phyloP scores from a whole-genome alignment of 495 filamentous ascomycete genomes.

The Neurospora pannonica region DNA sequence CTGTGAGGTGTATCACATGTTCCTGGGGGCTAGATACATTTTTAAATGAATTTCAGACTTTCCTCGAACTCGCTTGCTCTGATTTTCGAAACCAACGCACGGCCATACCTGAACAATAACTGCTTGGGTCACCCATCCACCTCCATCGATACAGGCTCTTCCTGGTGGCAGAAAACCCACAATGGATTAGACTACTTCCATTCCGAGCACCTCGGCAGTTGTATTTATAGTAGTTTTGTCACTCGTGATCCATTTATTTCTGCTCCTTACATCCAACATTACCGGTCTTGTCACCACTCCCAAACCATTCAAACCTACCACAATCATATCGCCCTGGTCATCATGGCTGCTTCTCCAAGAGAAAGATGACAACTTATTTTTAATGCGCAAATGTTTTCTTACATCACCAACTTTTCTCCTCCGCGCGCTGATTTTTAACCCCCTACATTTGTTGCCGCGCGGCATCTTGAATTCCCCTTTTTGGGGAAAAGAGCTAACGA shows the following conservation, averaged over 20 bases:
- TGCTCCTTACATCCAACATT: background rate
- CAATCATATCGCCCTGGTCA: background rate
- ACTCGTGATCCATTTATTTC: too few relatives aligned
- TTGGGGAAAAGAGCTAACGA: too few relatives aligned
- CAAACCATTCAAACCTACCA: too few relatives aligned
- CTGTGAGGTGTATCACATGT: too few relatives aligned
- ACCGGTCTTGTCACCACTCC: background rate
- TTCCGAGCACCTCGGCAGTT: background rate
- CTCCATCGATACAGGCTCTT: background rate
- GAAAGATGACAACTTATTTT: background rate
- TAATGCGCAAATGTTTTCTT: background rate
- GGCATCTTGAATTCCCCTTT: too few relatives aligned
- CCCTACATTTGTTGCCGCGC: too few relatives aligned
- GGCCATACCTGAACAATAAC: background rate
- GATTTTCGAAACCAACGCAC: background rate
- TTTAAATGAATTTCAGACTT: background rate
- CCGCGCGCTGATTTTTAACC: too few relatives aligned
- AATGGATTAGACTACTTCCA: background rate
- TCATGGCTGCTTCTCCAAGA: background rate
- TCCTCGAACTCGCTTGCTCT: accelerated
- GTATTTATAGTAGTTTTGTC: background rate
- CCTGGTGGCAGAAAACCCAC: background rate
- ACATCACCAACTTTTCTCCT: too few relatives aligned
- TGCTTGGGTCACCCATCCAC: background rate
- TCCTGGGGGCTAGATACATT: too few relatives aligned